Evolutionary conservation across 441 rosid genomes (phyloP).

Genomic region (Raphanus hybrid): DNA sequence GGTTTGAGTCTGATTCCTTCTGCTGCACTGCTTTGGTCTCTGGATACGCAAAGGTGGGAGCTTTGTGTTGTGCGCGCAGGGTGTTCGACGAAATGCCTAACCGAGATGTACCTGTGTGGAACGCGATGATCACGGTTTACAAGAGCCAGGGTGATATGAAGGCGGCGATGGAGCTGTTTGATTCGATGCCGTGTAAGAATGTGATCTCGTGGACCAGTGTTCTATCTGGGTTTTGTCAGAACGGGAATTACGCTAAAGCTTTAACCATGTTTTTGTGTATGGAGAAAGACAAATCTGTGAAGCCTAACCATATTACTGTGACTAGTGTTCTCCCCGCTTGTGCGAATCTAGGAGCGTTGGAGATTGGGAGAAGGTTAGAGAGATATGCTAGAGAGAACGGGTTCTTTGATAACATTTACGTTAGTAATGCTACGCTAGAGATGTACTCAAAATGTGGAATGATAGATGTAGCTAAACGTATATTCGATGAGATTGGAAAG

Average conservation of each 20-base stretch:
- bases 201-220: slow-evolving; percentile 63
- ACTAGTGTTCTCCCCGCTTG: slow-evolving; percentile 83
- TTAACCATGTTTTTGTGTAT: slow-evolving; percentile 62
- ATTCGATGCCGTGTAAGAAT: slow-evolving; percentile 54
- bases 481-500: slow-evolving; percentile 64
- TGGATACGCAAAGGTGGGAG: slow-evolving; percentile 54
- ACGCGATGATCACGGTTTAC: slow-evolving; percentile 55
- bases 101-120: slow-evolving; percentile 59
- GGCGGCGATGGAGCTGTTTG: slow-evolving; percentile 51
- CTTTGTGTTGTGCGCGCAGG: slow-evolving; percentile 47
- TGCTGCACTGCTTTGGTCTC: slow-evolving; percentile 63
- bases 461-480: slow-evolving; percentile 56
- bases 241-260: slow-evolving; percentile 54
- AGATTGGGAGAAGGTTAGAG: slow-evolving; percentile 59
- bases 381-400: slow-evolving; percentile 41
- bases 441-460: slow-evolving; percentile 79
- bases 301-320: slow-evolving; percentile 70
- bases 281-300: slow-evolving; percentile 56
- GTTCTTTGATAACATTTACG: slow-evolving; percentile 54
- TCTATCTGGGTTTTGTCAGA: slow-evolving; percentile 60
- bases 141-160: slow-evolving; percentile 52
- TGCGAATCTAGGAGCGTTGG: slow-evolving; percentile 70
- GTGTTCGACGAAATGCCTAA: slow-evolving; percentile 58
- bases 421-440: slow-evolving; percentile 68
- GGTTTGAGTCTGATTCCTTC: slow-evolving; percentile 59